Evolutionary conservation across 2,329 filamentous ascomycete genomes (phyloP), one percentile per base, ranked within the genome.

Genomic region (Talaromyces funiculosus): DNA sequence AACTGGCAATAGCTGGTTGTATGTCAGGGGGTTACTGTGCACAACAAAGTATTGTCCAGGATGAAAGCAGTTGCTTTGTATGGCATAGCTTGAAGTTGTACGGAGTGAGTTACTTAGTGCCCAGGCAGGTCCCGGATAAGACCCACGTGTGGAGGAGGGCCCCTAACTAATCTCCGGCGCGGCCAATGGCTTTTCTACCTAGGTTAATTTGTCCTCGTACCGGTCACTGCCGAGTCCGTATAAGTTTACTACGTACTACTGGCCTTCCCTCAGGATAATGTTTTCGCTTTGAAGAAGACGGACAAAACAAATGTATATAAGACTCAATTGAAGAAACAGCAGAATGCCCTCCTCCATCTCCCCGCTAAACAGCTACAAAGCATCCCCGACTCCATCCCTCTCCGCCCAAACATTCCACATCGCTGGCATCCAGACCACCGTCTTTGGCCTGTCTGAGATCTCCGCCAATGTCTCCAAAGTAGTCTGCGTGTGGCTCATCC

Each of bases 401-500:
- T 94, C 90, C 22, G 78, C 80, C 63, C 83, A 80, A 63, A 87
- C 85, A 20, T 80, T 89, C 66, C 84, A 86, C 63, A 89, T 97
- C 72, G 86, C 88, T 45, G 92, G 92, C 51, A 85, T 97, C 58
- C 80, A 89, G 9, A 85, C 89, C 54, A 89, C 90, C 62, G 81
- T 96, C 61, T 92, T 92, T 74, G 92, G 93, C 18, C 83, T 96
- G 1, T 77, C 86, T 31, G 90, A 96, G 70, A 81, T 96, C 0
- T 78, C 85, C 1, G n/a, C 71, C 14, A 75, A 81, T 14, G 77
- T 81, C 3, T 73, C 72, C 4, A 76, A 80, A 33, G 78, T 96
- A 37, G 86, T 91, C 24, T 90, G 89, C 68, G 83, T 97, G n/a
- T 97, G 92, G 90, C 86, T 97, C 12, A 84, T 97, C 18, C 92